These are phyloP conservation scores for Neodidymelliopsis sp. DNA, from an alignment of 2,329 filamentous ascomycete genomes.

Conservation along the genomic window DNA sequence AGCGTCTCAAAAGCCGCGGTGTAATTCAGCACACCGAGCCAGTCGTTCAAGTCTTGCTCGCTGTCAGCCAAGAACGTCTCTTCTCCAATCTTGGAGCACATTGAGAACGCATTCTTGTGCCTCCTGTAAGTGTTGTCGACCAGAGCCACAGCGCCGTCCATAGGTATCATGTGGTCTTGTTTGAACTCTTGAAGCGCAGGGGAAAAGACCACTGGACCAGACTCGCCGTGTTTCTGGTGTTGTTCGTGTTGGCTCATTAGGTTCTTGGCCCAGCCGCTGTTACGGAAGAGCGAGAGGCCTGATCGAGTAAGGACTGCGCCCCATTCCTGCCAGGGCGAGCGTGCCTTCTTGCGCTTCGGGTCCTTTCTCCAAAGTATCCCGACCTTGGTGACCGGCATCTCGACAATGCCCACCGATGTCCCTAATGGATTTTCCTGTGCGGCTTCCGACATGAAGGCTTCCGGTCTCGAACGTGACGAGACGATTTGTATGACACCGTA, in stretches of 20 bases:
- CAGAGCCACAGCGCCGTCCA: slow-evolving; percentile 88
- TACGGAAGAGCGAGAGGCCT: slow-evolving; percentile 95
- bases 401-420: slow-evolving; percentile 84
- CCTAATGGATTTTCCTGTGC: slow-evolving; percentile 85
- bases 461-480: slow-evolving; percentile 88
- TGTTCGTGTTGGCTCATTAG: slow-evolving; percentile 87
- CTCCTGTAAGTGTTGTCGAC: slow-evolving; percentile 88
- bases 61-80: slow-evolving; percentile 91
- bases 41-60: slow-evolving; percentile 93
- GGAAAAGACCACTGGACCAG: slow-evolving; percentile 84
- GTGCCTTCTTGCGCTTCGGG: slow-evolving; percentile 87
- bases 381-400: slow-evolving; percentile 97
- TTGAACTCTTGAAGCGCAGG: slow-evolving; percentile 92
- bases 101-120: slow-evolving; percentile 94
- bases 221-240: slow-evolving; percentile 79
- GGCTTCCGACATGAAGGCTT: slow-evolving; percentile 91
- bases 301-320: slow-evolving; percentile 96
- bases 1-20: slow-evolving; percentile 92
- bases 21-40: slow-evolving; percentile 95
- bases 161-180: slow-evolving; percentile 91
- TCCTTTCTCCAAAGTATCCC: slow-evolving; percentile 95
- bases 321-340: slow-evolving; percentile 99
- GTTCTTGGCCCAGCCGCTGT: slow-evolving; percentile 89
- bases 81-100: slow-evolving; percentile 82
- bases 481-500: slow-evolving; percentile 94